Base-by-base conservation (phyloP, 345 rosid genomes). In the Euphorbia peplus region DNA sequence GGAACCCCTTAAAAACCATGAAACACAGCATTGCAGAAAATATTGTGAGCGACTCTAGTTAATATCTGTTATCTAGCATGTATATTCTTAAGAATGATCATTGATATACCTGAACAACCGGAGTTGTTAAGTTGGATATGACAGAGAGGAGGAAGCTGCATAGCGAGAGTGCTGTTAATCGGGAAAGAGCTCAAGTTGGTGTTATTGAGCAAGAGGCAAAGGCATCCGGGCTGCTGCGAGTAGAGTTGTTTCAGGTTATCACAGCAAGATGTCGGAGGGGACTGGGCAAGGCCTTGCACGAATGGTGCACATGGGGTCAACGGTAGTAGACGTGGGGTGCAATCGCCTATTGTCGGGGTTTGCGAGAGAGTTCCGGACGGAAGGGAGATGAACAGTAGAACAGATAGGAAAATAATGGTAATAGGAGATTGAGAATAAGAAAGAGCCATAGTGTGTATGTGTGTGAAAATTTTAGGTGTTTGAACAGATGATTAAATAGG, bases 291-390 rank as follows among this genome's bases (percentile, higher is more conserved):
- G 72, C 92, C 95, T 68, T 85, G 97, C 47, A 87, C 88, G 57
- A 79, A 93, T 1, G 97, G 85, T 18, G 86, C 87, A 71, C 97
- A 93, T 0, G 92, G 85, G 64, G 80, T 71, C 56, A 93, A 74
- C 5, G 86, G 80, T 26, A 89, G 79, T 51, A 90, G 83, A 58
- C 68, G 76, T 0, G 93, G 77, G 24, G 80, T 68, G 78, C 98
- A 93, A 25, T 74, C 72, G 9, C 81, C 60, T 13, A 80, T 21
- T 12, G 78, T 47, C 24, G 87, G 77, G 41, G 62, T 56, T 67
- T 83, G 92, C 32, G 88, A 76, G 25, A 75, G 60, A 63, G 74
- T 60, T 18, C 65, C 25, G 37, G 76, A 71, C 39, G 73, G 76
- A 58, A 70, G 63, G 25, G 63, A 35, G 63, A 82, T 21, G 1